phyloP scores from a whole-genome alignment of 2,329 filamentous ascomycete species.

The Lithohypha guttulata region DNA sequence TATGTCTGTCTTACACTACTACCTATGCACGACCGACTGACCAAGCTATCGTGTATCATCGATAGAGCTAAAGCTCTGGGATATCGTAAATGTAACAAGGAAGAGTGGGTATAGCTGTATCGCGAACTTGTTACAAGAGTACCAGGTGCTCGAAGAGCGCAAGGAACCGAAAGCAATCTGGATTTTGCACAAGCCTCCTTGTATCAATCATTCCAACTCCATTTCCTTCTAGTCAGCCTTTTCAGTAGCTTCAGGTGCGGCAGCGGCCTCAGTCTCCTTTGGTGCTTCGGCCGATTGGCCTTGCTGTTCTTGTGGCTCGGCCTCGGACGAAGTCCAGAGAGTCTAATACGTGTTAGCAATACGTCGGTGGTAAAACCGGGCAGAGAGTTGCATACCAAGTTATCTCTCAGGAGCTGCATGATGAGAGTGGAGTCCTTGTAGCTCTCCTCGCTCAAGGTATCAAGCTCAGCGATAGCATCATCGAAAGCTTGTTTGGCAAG shows the following conservation, averaged over 20 bases:
- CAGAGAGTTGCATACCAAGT: constrained; percentile 55
- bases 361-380: neutral
- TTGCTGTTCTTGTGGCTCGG: constrained; percentile 59
- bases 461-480: constrained; percentile 94
- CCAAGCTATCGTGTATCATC: constrained; percentile 3
- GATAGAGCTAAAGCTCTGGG: neutral
- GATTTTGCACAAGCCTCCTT: constrained; percentile 3
- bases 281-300: constrained; percentile 21
- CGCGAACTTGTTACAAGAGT: constrained; percentile 7
- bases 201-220: constrained; percentile 2
- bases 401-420: constrained; percentile 97
- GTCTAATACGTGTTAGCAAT: constrained; percentile 49
- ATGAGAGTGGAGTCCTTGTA: constrained; percentile 99
- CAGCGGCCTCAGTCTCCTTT: constrained; percentile 18
- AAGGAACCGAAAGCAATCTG: neutral
- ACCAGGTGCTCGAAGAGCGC: constrained; percentile 1
- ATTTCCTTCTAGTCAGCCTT: constrained; percentile 19
- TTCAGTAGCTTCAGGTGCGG: constrained; percentile 16
- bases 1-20: neutral
- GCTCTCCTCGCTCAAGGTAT: constrained; percentile 94
- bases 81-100: constrained; percentile 9
- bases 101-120: constrained; percentile 8
- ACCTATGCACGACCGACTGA: neutral
- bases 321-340: constrained; percentile 98
- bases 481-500: constrained; percentile 93